These are phyloP conservation scores for Phytophthora palmivora DNA, from an alignment of 352 stramenopile genomes.

Conservation along the genomic window DNA sequence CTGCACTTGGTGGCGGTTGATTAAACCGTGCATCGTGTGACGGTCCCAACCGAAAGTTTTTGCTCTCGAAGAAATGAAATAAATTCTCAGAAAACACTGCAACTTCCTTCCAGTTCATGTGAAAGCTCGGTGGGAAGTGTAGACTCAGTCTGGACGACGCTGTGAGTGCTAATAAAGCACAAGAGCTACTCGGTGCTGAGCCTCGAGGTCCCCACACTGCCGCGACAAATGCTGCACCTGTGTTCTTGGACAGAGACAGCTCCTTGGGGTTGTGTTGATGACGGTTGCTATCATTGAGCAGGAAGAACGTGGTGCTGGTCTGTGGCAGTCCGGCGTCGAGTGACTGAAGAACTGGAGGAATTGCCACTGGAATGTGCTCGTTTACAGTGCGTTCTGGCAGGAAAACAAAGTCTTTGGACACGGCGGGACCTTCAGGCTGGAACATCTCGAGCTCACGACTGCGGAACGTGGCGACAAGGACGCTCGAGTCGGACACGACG, in stretches of 20 bases:
- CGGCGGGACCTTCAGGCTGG: slow-evolving; percentile 70
- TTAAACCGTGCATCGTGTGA: slow-evolving; percentile 30
- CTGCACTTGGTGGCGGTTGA: slow-evolving; percentile 22
- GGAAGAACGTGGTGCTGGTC: slow-evolving; percentile 61
- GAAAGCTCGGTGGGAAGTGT: slow-evolving; percentile 81
- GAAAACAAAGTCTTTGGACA: slow-evolving; percentile 89
- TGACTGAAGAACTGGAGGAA: slow-evolving; percentile 55
- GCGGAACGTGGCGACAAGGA: slow-evolving; percentile 83
- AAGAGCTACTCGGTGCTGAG: slow-evolving; percentile 74
- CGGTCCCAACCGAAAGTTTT: slow-evolving; percentile 41
- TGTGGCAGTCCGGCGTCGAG: slow-evolving; percentile 36
- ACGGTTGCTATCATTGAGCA: slow-evolving; percentile 71
- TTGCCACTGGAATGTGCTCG: slow-evolving; percentile 61
- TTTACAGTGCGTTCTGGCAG: slow-evolving; percentile 44
- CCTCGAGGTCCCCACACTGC: slow-evolving; percentile 77
- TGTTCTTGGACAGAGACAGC: slow-evolving; percentile 82
- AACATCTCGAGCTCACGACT: slow-evolving; percentile 86
- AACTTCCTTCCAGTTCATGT: slow-evolving; percentile 79
- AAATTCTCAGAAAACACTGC: slow-evolving; percentile 78
- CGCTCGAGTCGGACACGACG: slow-evolving; percentile 73
- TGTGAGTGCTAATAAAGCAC: slow-evolving; percentile 71
- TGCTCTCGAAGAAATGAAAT: slow-evolving; percentile 62
- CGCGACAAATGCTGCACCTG: slow-evolving; percentile 60
- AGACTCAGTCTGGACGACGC: slow-evolving; percentile 66
- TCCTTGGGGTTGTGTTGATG: slow-evolving; percentile 87